Conservation (phyloP, 805 yeast species). For the Starmerella bombi region DNA sequence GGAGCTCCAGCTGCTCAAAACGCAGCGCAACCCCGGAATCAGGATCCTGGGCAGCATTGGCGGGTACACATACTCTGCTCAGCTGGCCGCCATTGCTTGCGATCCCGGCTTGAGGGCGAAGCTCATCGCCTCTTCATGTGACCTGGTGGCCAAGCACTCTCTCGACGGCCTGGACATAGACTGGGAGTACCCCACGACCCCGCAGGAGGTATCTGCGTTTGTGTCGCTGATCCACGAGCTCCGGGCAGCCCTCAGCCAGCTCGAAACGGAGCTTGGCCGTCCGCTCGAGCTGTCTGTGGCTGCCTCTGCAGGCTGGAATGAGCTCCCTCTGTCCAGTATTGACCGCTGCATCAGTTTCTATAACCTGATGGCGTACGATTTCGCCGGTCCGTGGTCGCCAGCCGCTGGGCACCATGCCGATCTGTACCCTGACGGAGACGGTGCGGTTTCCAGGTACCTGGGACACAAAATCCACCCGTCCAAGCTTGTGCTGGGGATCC, state of each 20-base stretch:
- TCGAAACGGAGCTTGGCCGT: constrained; percentile 25
- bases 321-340: constrained; percentile 37
- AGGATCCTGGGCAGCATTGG: constrained; percentile 68
- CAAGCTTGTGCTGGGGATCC: constrained; percentile 72
- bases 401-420: constrained; percentile 49
- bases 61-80: constrained; percentile 50
- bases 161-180: constrained; percentile 90
- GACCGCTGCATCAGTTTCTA: constrained; percentile 49
- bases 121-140: constrained; percentile 41
- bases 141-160: constrained; percentile 39
- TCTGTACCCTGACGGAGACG: neutral
- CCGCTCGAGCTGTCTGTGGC: constrained; percentile 52
- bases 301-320: constrained; percentile 52
- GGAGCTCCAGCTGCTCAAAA: constrained; percentile 34
- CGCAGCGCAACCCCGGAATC: constrained; percentile 29
- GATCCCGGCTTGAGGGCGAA: constrained; percentile 29
- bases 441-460: constrained; percentile 28
- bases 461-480: constrained; percentile 32
- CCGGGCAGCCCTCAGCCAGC: constrained; percentile 30
- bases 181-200: constrained; percentile 73
- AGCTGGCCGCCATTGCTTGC: constrained; percentile 36
- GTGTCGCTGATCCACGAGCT: constrained; percentile 33
- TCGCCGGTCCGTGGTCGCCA: constrained; percentile 62
- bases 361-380: constrained; percentile 90
- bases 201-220: constrained; percentile 35